Conservation (phyloP, 176 grass and related monocot genomes). For the Cymbopogon citratus region DNA sequence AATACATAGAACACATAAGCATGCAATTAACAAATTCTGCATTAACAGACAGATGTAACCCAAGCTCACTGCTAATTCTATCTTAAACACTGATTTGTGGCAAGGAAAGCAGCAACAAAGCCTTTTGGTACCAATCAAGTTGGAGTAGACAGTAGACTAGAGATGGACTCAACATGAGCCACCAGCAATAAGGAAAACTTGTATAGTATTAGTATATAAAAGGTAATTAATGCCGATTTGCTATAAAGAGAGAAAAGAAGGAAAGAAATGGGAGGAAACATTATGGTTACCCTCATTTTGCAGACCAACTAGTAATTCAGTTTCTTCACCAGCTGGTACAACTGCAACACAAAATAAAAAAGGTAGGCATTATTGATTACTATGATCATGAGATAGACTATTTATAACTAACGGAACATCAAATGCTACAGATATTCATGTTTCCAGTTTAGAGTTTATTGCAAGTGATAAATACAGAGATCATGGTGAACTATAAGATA, state of each 20-base stretch:
- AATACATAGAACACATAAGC: background rate
- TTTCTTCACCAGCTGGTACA: constrained; percentile 84
- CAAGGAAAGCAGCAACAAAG: background rate
- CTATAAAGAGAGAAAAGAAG: background rate
- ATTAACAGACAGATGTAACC: background rate
- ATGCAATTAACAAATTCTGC: background rate
- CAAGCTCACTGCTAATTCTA: background rate
- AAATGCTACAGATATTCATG: background rate
- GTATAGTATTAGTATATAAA: background rate
- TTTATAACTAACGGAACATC: background rate
- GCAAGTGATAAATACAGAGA: background rate
- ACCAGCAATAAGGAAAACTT: background rate
- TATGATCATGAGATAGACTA: background rate
- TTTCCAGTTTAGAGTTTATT: background rate
- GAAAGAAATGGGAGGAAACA: background rate
- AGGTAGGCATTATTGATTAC: background rate
- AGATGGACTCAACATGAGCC: background rate
- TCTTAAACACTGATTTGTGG: background rate
- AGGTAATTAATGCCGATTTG: background rate
- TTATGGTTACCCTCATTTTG: constrained; percentile 75
- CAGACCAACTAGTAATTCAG: constrained; percentile 81
- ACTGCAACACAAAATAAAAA: constrained; percentile 46
- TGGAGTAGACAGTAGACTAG: background rate
- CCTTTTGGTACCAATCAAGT: background rate
- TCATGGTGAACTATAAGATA: background rate